These are phyloP conservation scores for Irpex sp. DNA, from an alignment of 1,284 basidiomycete species.

Conservation along the genomic window DNA sequence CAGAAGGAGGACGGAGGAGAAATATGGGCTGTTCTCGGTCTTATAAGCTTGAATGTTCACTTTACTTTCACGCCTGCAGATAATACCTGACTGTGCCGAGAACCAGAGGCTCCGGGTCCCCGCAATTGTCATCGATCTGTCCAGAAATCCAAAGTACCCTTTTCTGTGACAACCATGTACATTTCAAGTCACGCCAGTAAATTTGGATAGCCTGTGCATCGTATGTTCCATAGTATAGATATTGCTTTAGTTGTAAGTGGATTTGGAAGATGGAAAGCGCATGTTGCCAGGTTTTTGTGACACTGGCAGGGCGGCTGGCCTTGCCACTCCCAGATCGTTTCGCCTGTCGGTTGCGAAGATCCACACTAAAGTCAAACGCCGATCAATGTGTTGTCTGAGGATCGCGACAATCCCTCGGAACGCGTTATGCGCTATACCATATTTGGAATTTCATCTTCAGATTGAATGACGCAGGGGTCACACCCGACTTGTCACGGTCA, in stretches of 20 bases:
- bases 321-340: too few species aligned
- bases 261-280: too few species aligned
- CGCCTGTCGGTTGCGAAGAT: neutral
- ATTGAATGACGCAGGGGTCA: neutral
- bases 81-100: neutral
- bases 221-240: too few species aligned
- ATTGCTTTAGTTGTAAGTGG: too few species aligned
- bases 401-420: neutral
- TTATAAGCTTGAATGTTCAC: neutral
- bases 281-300: too few species aligned
- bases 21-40: neutral
- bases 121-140: neutral
- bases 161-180: neutral
- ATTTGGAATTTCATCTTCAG: neutral
- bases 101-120: neutral
- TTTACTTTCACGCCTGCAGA: neutral
- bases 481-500: neutral
- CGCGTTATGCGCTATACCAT: neutral
- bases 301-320: too few species aligned
- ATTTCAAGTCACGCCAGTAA: neutral
- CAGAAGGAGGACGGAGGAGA: neutral
- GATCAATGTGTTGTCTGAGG: constrained; percentile 1
- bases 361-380: neutral
- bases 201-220: too few species aligned
- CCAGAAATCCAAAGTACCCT: neutral